Evolutionary conservation across 164 flowering plant genomes (phyloP), one percentile per base, ranked within the genome.

Genomic region (Cinnamomum chago): DNA sequence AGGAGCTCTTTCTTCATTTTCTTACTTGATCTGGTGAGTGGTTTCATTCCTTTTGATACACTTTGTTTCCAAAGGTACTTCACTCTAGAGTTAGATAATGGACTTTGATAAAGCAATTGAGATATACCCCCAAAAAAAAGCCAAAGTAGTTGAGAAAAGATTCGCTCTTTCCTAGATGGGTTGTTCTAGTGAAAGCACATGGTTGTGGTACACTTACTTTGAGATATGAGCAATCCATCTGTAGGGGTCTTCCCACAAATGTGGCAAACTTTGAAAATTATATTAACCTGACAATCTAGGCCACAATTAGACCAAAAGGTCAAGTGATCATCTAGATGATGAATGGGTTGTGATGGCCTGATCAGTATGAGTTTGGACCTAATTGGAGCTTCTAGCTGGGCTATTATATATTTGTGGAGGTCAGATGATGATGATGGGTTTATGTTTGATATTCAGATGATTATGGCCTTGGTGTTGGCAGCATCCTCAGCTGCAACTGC

Each of bases 401-500:
- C 17, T 64, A n/a, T 64, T 9, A 64, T 11, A n/a, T 18, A 23
- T 3, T 24, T n/a, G 27, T 25, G 18, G n/a, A 4, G 6, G 67
- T 7, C 25, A 68, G 22, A 55, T 52, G 11, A 50, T 25, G 6
- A 10, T 71, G 28, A 28, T 5, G 27, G 25, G 27, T 71, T 27
- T 28, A 18, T 58, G 58, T 72, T 50, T 55, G 22, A 23, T 66
- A 50, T 3, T 20, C 88, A 92, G 97, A 80, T 83, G 33, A 75
- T 84, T 71, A 72, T 79, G 89, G 72, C 81, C 68, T 27, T 89
- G 79, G 51, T 77, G 52, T 71, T 83, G 17, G 78, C 88, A 3
- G 90, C 85, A 66, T 79, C 86, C 47, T 82, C 90, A 0, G 92
- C 92, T 0, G 90, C 88, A 18, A 80, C 85, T 1, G 88, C 92